Evolutionary conservation across 768 basidiomycete species (phyloP).

Genomic region (Amanita thiersii): DNA sequence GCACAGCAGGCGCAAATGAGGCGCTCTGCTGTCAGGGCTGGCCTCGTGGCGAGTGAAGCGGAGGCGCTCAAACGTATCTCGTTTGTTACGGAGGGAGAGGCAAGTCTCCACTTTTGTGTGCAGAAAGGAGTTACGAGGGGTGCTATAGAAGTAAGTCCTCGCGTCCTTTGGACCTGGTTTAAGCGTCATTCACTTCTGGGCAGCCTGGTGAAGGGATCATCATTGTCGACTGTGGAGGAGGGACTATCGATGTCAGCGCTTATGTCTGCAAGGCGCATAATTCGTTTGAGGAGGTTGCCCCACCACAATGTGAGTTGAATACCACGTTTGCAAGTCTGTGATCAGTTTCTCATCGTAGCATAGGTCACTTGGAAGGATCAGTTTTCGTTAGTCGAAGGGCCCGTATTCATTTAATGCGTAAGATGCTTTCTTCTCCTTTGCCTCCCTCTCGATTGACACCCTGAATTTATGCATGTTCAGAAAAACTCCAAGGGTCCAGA

Average conservation of each 20-base stretch:
- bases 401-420: slow-evolving; percentile 29
- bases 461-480: slow-evolving; percentile 17
- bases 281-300: slow-evolving; percentile 40
- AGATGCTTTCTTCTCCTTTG: too few relatives aligned
- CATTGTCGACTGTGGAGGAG: slow-evolving; percentile 57
- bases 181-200: too few relatives aligned
- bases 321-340: not conserved
- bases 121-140: too few relatives aligned
- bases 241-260: slow-evolving; percentile 52
- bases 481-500: slow-evolving; percentile 28
- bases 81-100: slow-evolving; percentile 47
- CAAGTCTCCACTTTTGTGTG: slow-evolving; percentile 37
- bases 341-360: not conserved
- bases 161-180: too few relatives aligned
- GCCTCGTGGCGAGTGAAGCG: slow-evolving; percentile 26
- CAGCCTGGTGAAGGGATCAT: slow-evolving; percentile 25
- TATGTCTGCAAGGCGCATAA: slow-evolving; percentile 33
- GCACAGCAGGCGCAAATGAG: slow-evolving; percentile 35
- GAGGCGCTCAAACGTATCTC: slow-evolving; percentile 28
- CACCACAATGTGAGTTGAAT: slow-evolving; percentile 27
- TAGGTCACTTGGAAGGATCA: slow-evolving; percentile 45
- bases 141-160: too few relatives aligned
- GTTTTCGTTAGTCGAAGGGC: slow-evolving; percentile 42
- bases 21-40: slow-evolving; percentile 32
- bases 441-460: slow-evolving; percentile 1